Conservation (phyloP, 2,329 filamentous ascomycete species). For the Phialophora verrucosa region DNA sequence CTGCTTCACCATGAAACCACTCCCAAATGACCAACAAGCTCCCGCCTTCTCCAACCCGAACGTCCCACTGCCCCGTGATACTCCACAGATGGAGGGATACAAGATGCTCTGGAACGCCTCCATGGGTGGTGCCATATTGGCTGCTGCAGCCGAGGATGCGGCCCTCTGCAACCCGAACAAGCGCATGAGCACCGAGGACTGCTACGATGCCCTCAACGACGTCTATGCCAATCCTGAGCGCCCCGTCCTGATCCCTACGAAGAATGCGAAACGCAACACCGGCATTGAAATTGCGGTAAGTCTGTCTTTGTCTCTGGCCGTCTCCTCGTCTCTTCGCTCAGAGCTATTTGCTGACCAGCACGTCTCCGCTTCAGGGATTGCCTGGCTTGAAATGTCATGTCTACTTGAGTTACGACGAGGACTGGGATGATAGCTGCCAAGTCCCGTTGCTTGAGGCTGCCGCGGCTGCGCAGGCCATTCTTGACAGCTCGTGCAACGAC, state of each 20-base stretch:
- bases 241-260: background rate
- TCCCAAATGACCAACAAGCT: slow-evolving; percentile 18
- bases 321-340: background rate
- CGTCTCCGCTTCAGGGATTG: background rate
- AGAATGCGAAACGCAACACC: background rate
- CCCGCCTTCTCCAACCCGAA: slow-evolving; percentile 6
- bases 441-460: slow-evolving; percentile 19
- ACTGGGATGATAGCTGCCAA: slow-evolving; percentile 14
- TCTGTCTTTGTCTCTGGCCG: background rate
- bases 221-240: background rate
- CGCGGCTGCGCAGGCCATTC: slow-evolving; percentile 17
- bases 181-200: slow-evolving; percentile 5
- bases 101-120: slow-evolving; percentile 19
- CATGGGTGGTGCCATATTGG: background rate
- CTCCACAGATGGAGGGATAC: slow-evolving; percentile 10
- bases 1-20: slow-evolving; percentile 16
- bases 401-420: slow-evolving; percentile 15
- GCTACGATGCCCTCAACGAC: background rate
- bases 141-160: background rate
- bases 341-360: background rate
- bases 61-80: slow-evolving; percentile 17
- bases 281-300: slow-evolving; percentile 5
- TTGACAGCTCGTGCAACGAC: slow-evolving; percentile 11
- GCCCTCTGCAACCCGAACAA: slow-evolving; percentile 4
- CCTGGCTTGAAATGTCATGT: slow-evolving; percentile 6